Conservation (phyloP, 2,329 filamentous ascomycete species). For the Leptographium radiaticola region DNA sequence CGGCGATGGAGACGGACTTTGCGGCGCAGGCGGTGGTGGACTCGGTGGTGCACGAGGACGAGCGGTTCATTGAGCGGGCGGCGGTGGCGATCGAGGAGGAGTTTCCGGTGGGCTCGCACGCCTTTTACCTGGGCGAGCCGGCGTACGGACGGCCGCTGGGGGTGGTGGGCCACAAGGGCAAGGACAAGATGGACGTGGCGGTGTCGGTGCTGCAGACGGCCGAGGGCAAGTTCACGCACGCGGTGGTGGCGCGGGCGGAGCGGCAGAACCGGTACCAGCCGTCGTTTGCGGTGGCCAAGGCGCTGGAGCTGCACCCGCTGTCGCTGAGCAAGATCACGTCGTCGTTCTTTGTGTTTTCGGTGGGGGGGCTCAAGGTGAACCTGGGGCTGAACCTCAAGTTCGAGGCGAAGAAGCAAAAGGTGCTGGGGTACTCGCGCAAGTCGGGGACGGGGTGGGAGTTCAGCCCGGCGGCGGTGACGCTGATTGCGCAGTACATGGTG, state of each 20-base stretch:
- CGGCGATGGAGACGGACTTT: conserved; percentile 77
- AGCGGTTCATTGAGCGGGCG: conserved; percentile 79
- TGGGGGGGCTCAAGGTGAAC: conserved; percentile 66
- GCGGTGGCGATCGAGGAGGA: conserved; percentile 87
- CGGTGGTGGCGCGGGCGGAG: conserved; percentile 60
- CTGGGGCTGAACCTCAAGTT: conserved; percentile 94
- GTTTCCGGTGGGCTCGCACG: conserved; percentile 68
- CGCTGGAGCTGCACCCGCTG: conserved; percentile 69
- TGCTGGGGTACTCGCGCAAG: conserved; percentile 87
- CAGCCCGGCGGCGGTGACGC: conserved; percentile 65
- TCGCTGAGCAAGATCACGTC: conserved; percentile 93
- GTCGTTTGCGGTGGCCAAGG: conserved; percentile 76
- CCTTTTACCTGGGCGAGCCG: conserved; percentile 90
- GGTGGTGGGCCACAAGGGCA: conserved; percentile 55
- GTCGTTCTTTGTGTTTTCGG: conserved; percentile 68
- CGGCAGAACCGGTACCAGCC: conserved; percentile 64
- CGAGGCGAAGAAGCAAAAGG: conserved; percentile 88
- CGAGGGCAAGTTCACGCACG: conserved; percentile 69
- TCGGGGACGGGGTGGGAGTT: conserved; percentile 88
- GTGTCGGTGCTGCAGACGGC: conserved; percentile 59
- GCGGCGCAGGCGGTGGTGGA: conserved; percentile 88
- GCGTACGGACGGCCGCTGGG: conserved; percentile 86
- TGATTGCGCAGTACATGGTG: conserved; percentile 82
- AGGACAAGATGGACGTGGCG: conserved; percentile 64
- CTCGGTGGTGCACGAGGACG: conserved; percentile 77